Evolutionary conservation across 352 stramenopile species (phyloP).

Genomic region (Globisporangium okanoganense): DNA sequence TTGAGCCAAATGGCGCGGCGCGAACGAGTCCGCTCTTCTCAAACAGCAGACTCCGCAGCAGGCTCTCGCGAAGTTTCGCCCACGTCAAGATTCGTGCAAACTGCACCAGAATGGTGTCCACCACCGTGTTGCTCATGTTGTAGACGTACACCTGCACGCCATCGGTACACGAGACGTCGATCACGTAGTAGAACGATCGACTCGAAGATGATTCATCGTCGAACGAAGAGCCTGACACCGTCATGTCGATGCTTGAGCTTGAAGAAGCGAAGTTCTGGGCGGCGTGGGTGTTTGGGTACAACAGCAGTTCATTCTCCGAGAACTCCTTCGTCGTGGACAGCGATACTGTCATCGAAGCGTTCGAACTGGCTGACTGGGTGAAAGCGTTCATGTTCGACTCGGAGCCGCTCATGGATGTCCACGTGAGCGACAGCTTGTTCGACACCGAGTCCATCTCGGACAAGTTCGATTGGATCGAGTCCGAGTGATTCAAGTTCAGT

Average conservation of each 20-base stretch:
- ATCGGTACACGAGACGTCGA: slow-evolving; percentile 57
- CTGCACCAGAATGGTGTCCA: slow-evolving; percentile 53
- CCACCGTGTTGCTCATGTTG: slow-evolving; percentile 65
- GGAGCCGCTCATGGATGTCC: slow-evolving; percentile 31
- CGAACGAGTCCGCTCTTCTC: slow-evolving; percentile 52
- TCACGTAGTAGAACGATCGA: slow-evolving; percentile 73
- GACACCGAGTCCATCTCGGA: slow-evolving; percentile 63
- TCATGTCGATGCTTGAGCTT: slow-evolving; percentile 3
- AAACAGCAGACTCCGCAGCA: slow-evolving; percentile 57
- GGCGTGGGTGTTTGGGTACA: slow-evolving; percentile 25
- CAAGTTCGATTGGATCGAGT: slow-evolving; percentile 72
- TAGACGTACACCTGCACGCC: slow-evolving; percentile 68
- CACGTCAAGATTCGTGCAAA: slow-evolving; percentile 64
- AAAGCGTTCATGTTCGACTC: slow-evolving; percentile 26
- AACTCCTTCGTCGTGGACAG: slow-evolving; percentile 24
- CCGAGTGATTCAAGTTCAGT: slow-evolving; percentile 26
- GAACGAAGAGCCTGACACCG: not conserved
- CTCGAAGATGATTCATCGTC: slow-evolving; percentile 18
- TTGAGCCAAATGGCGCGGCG: slow-evolving; percentile 36
- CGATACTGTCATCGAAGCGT: not conserved
- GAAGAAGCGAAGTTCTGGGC: not conserved
- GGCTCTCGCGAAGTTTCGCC: slow-evolving; percentile 58
- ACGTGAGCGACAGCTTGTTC: slow-evolving; percentile 30
- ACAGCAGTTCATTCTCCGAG: slow-evolving; percentile 53
- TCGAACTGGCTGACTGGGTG: slow-evolving; percentile 19